A percentile compares a stretch with the other conserved stretches of the same genome.
phyloP scores from a whole-genome alignment of 495 filamentous ascomycete genomes.

The Daldinia bambusicola region DNA sequence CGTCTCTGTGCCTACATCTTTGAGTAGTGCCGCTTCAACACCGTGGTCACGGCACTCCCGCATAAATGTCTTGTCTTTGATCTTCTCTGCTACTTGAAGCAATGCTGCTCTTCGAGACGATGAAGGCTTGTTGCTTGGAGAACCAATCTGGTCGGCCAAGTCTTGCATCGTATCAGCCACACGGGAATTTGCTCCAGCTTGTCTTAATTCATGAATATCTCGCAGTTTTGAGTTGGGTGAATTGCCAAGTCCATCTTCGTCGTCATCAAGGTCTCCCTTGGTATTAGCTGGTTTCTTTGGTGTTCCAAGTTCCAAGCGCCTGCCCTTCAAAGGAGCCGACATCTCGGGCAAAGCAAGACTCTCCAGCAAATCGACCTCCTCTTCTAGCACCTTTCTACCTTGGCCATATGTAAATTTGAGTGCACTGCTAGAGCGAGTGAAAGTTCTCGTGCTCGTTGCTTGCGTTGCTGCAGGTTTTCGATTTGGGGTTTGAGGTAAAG shows the following conservation, averaged over 20 bases:
- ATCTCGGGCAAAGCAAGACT: constrained; percentile 39
- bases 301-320: constrained; percentile 53
- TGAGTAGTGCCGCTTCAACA: constrained; percentile 74
- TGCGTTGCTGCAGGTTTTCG: constrained; percentile 27
- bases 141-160: constrained; percentile 83
- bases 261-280: constrained; percentile 54
- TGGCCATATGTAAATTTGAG: constrained; percentile 63
- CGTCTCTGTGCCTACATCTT: constrained; percentile 60
- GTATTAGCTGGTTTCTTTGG: constrained; percentile 47
- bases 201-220: constrained; percentile 84
- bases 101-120: constrained; percentile 61
- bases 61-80: constrained; percentile 71
- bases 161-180: constrained; percentile 84
- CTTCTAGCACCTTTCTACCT: constrained; percentile 58
- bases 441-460: constrained; percentile 38
- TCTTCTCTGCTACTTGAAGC: constrained; percentile 77
- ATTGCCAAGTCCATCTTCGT: constrained; percentile 66
- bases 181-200: constrained; percentile 84
- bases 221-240: constrained; percentile 68
- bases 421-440: constrained; percentile 44
- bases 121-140: constrained; percentile 58
- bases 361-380: constrained; percentile 49
- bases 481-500: constrained; percentile 39
- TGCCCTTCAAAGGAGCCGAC: constrained; percentile 46
- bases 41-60: constrained; percentile 79